Base-by-base conservation (phyloP, 177 flowering plant genomes). In the Vitis hybrid region DNA sequence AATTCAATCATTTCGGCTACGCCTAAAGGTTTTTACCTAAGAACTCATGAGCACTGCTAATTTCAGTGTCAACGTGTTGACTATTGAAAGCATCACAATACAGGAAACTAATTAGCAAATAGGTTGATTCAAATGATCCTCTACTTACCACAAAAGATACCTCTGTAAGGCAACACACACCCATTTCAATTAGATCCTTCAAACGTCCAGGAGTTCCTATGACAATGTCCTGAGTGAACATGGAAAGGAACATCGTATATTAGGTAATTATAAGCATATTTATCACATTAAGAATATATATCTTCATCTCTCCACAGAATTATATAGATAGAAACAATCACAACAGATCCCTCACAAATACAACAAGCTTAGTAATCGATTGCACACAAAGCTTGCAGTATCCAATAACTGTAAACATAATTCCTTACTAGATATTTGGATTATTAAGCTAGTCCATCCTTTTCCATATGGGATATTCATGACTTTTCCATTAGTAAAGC, bases 181-280 rank as follows among this genome's bases (percentile, higher is more conserved):
- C 91, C 87, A 81, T 85, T 72, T 90, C 97, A 52, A 93, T 87
- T 75, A 95, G 74, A 82, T 95, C 98, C 80, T 77, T 90, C 80
- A 93, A 71, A 60, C 99, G 94, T 46, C 99, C 99, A 67, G 99
- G 98, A 24, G 99, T 95, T 49, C 89, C 99, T 80, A 95, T 86
- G 57, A 95, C 97, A 84, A 93, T 87, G 68, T 93, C 99, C 99
- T 95, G 84, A 49, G 59, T 50, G 15, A 32, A 82, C 11, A 67
- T 2, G 32, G 66, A 66, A 56, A 67, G 8, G 30, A 46, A 48
- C 16, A 54, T 2, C 8, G 61, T 56, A 30, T 10, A 55, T 46
- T 16, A 70, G 12, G 6, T 12, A 48, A 57, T 24, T 11, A 52
- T 14, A 60, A 58, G 49, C 24, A 66, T 9, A 64, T 52, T 11